phyloP scores from a whole-genome alignment of 2,329 filamentous ascomycete genomes.

The Paecilomyces sp. region DNA sequence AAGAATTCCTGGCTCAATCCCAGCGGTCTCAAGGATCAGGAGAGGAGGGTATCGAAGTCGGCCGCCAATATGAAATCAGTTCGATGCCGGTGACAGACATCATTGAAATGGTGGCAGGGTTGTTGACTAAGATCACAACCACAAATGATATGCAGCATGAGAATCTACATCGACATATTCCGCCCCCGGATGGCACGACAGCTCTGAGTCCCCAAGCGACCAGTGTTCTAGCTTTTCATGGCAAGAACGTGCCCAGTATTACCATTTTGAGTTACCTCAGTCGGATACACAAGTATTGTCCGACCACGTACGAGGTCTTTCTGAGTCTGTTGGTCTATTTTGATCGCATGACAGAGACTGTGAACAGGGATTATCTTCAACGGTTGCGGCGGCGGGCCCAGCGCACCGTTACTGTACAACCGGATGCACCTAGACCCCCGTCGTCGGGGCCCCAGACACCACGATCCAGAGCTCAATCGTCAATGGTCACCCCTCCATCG shows the following conservation, averaged over 20 bases:
- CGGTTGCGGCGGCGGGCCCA: constrained; percentile 37
- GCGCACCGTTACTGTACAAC: constrained; percentile 9
- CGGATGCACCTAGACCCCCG: constrained; percentile 8
- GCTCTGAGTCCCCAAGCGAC: constrained; percentile 57
- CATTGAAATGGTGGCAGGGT: constrained; percentile 96
- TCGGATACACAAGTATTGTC: constrained; percentile 97
- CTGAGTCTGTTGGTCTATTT: constrained; percentile 94
- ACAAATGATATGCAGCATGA: constrained; percentile 95
- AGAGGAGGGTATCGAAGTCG: constrained; percentile 42
- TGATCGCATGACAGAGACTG: constrained; percentile 95
- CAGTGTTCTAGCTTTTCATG: constrained; percentile 88
- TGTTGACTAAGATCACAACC: constrained; percentile 93
- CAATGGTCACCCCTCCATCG: constrained; percentile 30
- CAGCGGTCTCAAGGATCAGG: constrained; percentile 36
- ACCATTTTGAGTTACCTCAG: constrained; percentile 93
- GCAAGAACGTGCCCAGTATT: constrained; percentile 95
- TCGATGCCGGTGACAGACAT: constrained; percentile 95
- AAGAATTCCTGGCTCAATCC: constrained; percentile 60
- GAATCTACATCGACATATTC: constrained; percentile 69
- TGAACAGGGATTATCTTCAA: constrained; percentile 73
- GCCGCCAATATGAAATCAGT: constrained; percentile 82
- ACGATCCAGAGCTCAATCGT: constrained; percentile 9
- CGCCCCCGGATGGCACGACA: constrained; percentile 52
- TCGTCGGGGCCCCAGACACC: constrained; percentile 13
- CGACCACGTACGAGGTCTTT: constrained; percentile 97